phyloP scores from a whole-genome alignment of 805 yeast genomes.

The Jamesozyma piceae region DNA sequence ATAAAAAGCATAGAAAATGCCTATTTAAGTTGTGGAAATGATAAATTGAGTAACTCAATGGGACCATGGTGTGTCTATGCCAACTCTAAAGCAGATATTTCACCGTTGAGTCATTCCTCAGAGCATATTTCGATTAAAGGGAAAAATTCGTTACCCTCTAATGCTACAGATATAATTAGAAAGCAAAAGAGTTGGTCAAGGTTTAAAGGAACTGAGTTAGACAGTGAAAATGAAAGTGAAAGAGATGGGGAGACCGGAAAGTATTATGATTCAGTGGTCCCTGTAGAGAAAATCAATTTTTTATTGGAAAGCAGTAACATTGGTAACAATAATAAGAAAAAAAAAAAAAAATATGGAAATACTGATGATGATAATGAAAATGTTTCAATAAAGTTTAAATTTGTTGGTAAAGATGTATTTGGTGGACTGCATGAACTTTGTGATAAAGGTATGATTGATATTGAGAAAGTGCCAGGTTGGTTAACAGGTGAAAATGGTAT shows the following conservation, averaged over 20 bases:
- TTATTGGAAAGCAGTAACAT: constrained; percentile 19
- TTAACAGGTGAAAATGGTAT: constrained; percentile 66
- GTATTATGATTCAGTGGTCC: constrained; percentile 44
- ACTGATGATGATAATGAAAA: too few species aligned
- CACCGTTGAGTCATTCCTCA: constrained; percentile 44
- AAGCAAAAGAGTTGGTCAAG: constrained; percentile 34
- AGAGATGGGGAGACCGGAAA: constrained; percentile 6
- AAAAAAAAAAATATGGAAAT: constrained; percentile 21
- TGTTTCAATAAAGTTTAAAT: constrained; percentile 25
- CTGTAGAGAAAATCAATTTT: constrained; percentile 46
- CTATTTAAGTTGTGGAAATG: constrained; percentile 50
- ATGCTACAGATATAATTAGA: background rate
- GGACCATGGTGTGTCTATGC: constrained; percentile 75
- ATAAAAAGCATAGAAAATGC: constrained; percentile 44
- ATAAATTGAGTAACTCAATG: constrained; percentile 50
- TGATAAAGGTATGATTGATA: constrained; percentile 38
- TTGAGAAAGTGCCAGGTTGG: constrained; percentile 62
- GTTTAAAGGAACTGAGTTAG: constrained; percentile 47
- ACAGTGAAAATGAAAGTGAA: constrained; percentile 3
- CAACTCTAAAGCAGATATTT: constrained; percentile 51
- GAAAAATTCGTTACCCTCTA: constrained; percentile 1
- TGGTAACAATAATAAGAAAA: background rate
- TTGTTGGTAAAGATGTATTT: constrained; percentile 64
- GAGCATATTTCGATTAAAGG: constrained; percentile 34
- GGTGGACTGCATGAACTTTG: constrained; percentile 71